Percentiles rank a stretch among this genome's conserved stretches.
phyloP scores from a whole-genome alignment of 495 filamentous ascomycete genomes.

The Xylaria acuta region DNA sequence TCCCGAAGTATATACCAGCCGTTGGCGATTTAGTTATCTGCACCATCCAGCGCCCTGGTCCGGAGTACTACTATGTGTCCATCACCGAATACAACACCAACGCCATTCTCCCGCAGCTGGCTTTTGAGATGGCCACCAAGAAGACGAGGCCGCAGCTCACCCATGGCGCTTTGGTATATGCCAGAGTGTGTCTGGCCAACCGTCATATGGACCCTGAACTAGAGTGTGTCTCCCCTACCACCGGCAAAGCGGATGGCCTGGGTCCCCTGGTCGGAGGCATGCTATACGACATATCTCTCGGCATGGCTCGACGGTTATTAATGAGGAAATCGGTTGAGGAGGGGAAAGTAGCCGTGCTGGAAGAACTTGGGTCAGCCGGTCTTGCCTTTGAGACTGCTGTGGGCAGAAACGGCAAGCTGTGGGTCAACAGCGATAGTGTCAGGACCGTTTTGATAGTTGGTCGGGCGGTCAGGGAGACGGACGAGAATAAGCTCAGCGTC shows the following conservation, averaged over 20 bases:
- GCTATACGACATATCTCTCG: slow-evolving; percentile 79
- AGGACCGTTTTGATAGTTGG: slow-evolving; percentile 76
- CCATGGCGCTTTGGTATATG: slow-evolving; percentile 82
- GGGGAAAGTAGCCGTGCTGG: slow-evolving; percentile 74
- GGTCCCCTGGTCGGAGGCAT: slow-evolving; percentile 87
- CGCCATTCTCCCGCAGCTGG: slow-evolving; percentile 80
- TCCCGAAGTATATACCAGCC: slow-evolving; percentile 75
- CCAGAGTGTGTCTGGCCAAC: slow-evolving; percentile 74
- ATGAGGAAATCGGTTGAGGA: slow-evolving; percentile 68
- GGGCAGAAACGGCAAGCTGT: slow-evolving; percentile 90
- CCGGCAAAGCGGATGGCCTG: slow-evolving; percentile 87
- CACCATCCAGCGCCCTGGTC: slow-evolving; percentile 73
- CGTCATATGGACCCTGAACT: slow-evolving; percentile 88
- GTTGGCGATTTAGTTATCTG: slow-evolving; percentile 84
- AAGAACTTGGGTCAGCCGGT: slow-evolving; percentile 79
- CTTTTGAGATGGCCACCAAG: slow-evolving; percentile 89
- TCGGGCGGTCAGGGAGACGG: slow-evolving; percentile 77
- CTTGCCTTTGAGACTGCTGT: slow-evolving; percentile 91
- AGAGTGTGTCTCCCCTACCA: slow-evolving; percentile 83
- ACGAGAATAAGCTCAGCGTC: slow-evolving; percentile 67
- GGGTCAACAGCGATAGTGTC: slow-evolving; percentile 78
- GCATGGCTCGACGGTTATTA: slow-evolving; percentile 79
- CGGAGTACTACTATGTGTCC: slow-evolving; percentile 73
- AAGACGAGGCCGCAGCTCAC: slow-evolving; percentile 84
- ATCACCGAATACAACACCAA: slow-evolving; percentile 69